Conservation (phyloP, 495 filamentous ascomycete species). For the Aspergillus egyptiacus region DNA sequence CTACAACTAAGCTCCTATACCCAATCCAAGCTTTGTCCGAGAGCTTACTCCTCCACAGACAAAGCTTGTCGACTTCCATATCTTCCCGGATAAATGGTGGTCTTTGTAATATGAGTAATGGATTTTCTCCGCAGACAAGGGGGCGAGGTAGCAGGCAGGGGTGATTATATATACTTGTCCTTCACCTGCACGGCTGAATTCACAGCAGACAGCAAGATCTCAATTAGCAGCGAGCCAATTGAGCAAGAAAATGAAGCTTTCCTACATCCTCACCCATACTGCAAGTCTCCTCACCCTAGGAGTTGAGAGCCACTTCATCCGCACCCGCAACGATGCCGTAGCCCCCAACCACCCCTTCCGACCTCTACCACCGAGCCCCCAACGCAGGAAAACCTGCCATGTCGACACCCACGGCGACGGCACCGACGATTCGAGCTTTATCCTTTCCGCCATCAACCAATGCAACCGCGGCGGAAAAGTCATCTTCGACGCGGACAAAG, state of each 20-base stretch:
- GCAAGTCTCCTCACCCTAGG: slow-evolving; percentile 20
- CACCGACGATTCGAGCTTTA: slow-evolving; percentile 52
- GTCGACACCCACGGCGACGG: slow-evolving; percentile 36
- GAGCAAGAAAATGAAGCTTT: slow-evolving; percentile 34
- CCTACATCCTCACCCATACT: slow-evolving; percentile 24
- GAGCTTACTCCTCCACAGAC: slow-evolving; percentile 6
- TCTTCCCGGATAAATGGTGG: slow-evolving; percentile 8
- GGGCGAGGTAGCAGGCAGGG: background rate
- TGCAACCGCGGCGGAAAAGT: slow-evolving; percentile 66
- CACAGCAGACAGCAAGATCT: too few relatives aligned
- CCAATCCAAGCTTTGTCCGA: slow-evolving; percentile 5
- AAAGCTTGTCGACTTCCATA: background rate
- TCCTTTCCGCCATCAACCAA: slow-evolving; percentile 51
- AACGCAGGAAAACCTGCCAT: slow-evolving; percentile 31
- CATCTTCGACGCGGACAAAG: slow-evolving; percentile 49
- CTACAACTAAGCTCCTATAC: background rate
- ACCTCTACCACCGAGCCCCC: slow-evolving; percentile 29
- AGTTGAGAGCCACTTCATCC: slow-evolving; percentile 18
- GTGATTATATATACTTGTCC: background rate
- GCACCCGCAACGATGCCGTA: slow-evolving; percentile 26
- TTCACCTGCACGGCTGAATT: background rate
- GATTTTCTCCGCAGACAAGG: background rate
- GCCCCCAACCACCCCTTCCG: slow-evolving; percentile 31
- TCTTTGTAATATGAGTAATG: background rate
- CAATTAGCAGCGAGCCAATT: too few relatives aligned